phyloP scores from a whole-genome alignment of 2,329 filamentous ascomycete species.

The Claviceps digitariae region DNA sequence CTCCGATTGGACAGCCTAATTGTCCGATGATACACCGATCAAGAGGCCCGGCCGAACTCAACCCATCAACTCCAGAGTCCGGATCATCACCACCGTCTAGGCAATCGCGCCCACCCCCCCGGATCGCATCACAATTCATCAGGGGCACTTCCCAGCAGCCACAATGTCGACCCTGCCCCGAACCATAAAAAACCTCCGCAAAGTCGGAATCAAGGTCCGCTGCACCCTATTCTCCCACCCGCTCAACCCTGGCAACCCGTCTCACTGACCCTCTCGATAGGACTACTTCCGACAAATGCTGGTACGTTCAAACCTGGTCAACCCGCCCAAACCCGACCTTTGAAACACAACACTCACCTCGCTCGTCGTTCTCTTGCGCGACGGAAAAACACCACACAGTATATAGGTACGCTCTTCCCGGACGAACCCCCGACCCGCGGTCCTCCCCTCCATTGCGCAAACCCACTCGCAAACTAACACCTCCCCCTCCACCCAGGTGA shows the following conservation, averaged over 20 bases:
- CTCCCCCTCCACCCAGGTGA: conserved; percentile 51
- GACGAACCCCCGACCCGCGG: neutral
- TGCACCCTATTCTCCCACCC: neutral
- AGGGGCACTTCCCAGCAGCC: conserved; percentile 16
- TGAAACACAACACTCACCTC: neutral
- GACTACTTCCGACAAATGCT: conserved; percentile 87
- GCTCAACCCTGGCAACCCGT: neutral
- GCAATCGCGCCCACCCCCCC: conserved; percentile 3
- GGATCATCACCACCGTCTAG: conserved; percentile 5
- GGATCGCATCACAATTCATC: conserved; percentile 5
- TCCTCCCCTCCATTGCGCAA: neutral
- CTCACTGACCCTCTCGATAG: conserved; percentile 29
- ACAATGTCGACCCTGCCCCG: conserved; percentile 83
- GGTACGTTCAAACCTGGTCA: conserved; percentile 41
- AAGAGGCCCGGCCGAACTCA: neutral
- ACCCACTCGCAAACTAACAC: neutral
- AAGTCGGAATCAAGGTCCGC: conserved; percentile 72
- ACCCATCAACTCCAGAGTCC: neutral
- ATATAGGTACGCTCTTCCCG: conserved; percentile 41
- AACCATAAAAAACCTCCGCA: conserved; percentile 76
- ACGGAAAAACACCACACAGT: conserved; percentile 25
- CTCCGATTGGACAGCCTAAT: conserved; percentile 1
- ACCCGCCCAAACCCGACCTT: conserved; percentile 8
- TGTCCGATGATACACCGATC: conserved; percentile 20
- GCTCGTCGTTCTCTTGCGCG: neutral